Base-by-base conservation (phyloP, 306 rosid species). In the Sindora glabra region DNA sequence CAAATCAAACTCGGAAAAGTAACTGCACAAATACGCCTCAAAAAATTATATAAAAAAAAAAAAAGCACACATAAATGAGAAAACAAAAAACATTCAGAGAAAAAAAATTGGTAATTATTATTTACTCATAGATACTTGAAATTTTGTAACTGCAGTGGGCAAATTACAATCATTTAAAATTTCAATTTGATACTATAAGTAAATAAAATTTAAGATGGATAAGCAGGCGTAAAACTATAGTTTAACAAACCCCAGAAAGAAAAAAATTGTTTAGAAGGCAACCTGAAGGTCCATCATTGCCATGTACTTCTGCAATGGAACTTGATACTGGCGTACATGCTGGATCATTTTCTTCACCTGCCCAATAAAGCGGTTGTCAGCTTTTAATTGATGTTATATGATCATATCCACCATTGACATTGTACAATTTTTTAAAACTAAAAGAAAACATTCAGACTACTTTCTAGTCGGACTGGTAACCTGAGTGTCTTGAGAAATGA, bases 201-300 rank as follows among this genome's bases (percentile, higher is more conserved):
- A 25, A 24, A n/a, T 17, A 36, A 61, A 19, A 38, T 3, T 14
- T 26, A 13, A 36, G 46, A 48, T 2, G 5, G 13, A 63, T 30
- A 47, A 47, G 33, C 47, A 47, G 45, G 24, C 16, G 13, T 3
- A 27, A 48, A 47, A 7, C 27, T 46, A 22, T 41, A 22, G 12
- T 53, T 12, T 47, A 24, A 1, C 18, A 1, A n/a, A 72, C n/a
- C n/a, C n/a, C n/a, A n/a, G 33, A 29, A 41, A 33, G 32, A 42
- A 48, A 9, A 23, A 40, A 59, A 59, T 11, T 14, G 23, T 51
- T 42, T 23, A 23, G 10, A 65, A 53, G 48, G 70, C 26, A 62
- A 91, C 98, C 94, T 92, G 98, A 78, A 92, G 96, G 78, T 83
- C 95, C 95, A 89, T 92, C 98, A 92, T 88, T 48, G 90, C 91